Base-by-base conservation (phyloP, 345 rosid species). In the Chamaenerion angustifolium region DNA sequence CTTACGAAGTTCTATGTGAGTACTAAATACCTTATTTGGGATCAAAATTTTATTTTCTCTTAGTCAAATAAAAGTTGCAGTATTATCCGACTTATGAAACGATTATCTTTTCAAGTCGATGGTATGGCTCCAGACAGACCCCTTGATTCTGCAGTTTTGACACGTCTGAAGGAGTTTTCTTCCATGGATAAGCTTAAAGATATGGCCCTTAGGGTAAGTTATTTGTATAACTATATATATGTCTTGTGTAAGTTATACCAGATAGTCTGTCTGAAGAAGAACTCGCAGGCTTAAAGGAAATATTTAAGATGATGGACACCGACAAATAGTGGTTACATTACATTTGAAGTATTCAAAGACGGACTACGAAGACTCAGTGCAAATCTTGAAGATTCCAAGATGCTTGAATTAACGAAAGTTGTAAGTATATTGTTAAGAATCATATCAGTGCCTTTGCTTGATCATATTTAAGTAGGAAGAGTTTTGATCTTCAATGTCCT, bases 1-100 rank as follows among this genome's bases (percentile, higher is more conserved):
- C 88, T 40, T 78, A 80, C 51, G 85, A 82, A 80, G 94, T 82
- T 55, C 74, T 80, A 9, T 58, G 97, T 85, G 65, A 79, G 89
- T 71, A 45, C 15, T n/a, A 11, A 19, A 45, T n/a, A 16, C 1
- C 7, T 46, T 11, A 46, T 18, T 9, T 1, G 5, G 51, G n/a
- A 12, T 8, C 15, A 10, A 19, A 8, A 19, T 19, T n/a, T n/a
- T n/a, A n/a, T n/a, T n/a, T n/a, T n/a, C n/a, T n/a, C n/a, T n/a
- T n/a, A n/a, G n/a, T n/a, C n/a, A n/a, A n/a, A n/a, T n/a, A n/a
- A n/a, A n/a, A n/a, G n/a, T n/a, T n/a, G n/a, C n/a, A n/a, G n/a
- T n/a, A n/a, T n/a, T 8, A 10, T 12, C 12, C 14, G 13, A 8
- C 21, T 13, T 2, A 15, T 15, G 12, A 56, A 15, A 43, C 21